Evolutionary conservation across 495 filamentous ascomycete species (phyloP), one percentile per base, ranked within the genome.

Genomic region (Podospora bellae-mahoneyi): DNA sequence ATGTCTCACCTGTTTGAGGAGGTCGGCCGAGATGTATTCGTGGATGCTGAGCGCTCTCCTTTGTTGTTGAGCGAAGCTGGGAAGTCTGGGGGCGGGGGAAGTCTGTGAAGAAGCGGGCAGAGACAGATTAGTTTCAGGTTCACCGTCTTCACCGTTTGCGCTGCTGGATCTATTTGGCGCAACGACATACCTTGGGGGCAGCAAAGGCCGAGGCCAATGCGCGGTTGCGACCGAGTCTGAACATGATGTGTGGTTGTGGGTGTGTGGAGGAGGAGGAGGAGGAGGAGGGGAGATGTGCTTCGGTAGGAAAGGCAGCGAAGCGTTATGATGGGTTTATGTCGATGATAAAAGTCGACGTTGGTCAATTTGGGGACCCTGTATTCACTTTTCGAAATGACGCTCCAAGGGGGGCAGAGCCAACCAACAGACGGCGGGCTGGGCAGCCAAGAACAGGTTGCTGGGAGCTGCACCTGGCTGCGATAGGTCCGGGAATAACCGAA

Each of bases 21-120:
- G 88, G 69, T 91, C 89, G 72, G 93, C 92, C 62, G 95, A 97
- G 75, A 93, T 88, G 84, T 97, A 97, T 82, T 99, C 95, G 84
- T 99, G 95, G 72, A 98, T 96, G 70, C 92, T 94, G 72, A 99
- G 87, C 71, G 90, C 89, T 79, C 95, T 89, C 83, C 89, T 68
- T 74, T 77, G 89, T 80, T 97, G 94, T 77, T 83, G 82, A 58
- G 80, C 77, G 60, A 81, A 54, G 67, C 78, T 76, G 63, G 78
- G 76, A 68, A 82, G 74, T 78, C 81, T 80, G 74, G 76, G 62
- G 64, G 79, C 73, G 72, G 82, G 80, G 34, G 80, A 71, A 66
- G 78, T 68, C 69, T 78, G 76, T 20, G 30, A 18, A 26, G 19
- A 19, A 58, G 27, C 16, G 59, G 27, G 59, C 59, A 5, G 27